Base-by-base conservation (phyloP, 2,329 filamentous ascomycete species). In the Fusarium transvaalense region DNA sequence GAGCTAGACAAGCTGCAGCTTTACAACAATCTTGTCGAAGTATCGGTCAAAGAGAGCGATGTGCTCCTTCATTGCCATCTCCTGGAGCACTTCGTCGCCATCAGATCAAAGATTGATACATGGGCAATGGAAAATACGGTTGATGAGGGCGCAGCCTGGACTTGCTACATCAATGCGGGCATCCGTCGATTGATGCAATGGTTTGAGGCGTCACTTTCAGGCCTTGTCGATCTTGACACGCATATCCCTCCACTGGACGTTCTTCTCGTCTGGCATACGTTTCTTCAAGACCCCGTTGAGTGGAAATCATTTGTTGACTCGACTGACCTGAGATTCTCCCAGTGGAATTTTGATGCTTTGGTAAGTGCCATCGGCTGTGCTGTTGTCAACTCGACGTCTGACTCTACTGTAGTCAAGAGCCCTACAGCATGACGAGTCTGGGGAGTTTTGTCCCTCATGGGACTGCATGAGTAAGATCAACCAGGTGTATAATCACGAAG, bases 131-230 rank as follows among this genome's bases (percentile, higher is more conserved):
- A 27, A 19, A 35, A 60, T 6, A 10, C 14, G 14, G 29, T 59
- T 3, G 12, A 53, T 6, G 38, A 60, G 13, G 35, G 48, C 13
- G 38, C 39, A 29, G 62, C 64, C 17, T 73, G 69, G 69, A 61
- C 14, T 4, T 69, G 62, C 32, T 73, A 69, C 42, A 56, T 73
- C 47, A 71, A 73, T 35, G 56, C 59, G 38, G 59, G 52, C 10
- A 52, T 61, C 17, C 23, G 53, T 13, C 50, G 70, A 14, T 43
- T 65, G 12, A 15, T 51, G 3, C 21, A 42, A 31, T 74, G 71
- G 61, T 45, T 66, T 23, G 48, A 60, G 23, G 45, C 43, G 4
- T 61, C 66, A 1, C 45, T 45, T 6, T 27, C 41, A 10, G 17
- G 39, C 3, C 27, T 42, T 5, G 38, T 57, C 32, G 8, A 31